Percentiles rank a stretch among this genome's conserved stretches.
These are phyloP conservation scores for Coccomyxa subellipsoidea DNA, from an alignment of 163 green algal species.

Conservation along the genomic window DNA sequence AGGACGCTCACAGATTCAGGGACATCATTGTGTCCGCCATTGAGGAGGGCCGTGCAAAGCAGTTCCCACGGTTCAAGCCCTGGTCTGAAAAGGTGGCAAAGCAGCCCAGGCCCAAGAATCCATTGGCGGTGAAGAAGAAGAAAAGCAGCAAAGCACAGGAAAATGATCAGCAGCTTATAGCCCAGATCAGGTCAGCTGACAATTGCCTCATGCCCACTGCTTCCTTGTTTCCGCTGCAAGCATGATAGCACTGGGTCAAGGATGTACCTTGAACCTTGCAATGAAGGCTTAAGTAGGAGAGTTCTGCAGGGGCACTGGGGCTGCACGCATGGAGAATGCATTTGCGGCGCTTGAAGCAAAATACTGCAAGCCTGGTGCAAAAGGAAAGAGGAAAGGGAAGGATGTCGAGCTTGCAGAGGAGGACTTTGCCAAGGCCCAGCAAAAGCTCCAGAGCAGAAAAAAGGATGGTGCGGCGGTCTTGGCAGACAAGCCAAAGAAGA, in stretches of 20 bases:
- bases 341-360: conserved; percentile 8
- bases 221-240: too few relatives aligned
- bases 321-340: not conserved
- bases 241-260: not conserved
- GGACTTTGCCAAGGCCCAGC: conserved; percentile 7
- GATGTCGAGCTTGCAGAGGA: not conserved
- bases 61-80: conserved; percentile 34
- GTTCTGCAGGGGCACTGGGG: conserved; percentile 11
- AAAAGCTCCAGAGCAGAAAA: not conserved
- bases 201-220: not conserved
- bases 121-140: conserved; percentile 25
- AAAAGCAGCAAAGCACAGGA: not conserved
- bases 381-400: not conserved
- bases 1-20: conserved; percentile 77
- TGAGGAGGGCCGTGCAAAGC: conserved; percentile 21
- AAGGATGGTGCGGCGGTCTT: not conserved
- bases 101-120: conserved; percentile 30
- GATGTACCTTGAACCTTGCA: not conserved
- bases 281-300: not conserved
- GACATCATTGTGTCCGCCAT: conserved; percentile 60
- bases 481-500: not conserved
- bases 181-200: conserved; percentile 28
- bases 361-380: not conserved
- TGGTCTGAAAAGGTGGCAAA: conserved; percentile 49
- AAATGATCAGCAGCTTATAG: conserved; percentile 26